Evolutionary conservation across 2,329 filamentous ascomycete genomes (phyloP).

Genomic region (Teratosphaeriaceae sp.): DNA sequence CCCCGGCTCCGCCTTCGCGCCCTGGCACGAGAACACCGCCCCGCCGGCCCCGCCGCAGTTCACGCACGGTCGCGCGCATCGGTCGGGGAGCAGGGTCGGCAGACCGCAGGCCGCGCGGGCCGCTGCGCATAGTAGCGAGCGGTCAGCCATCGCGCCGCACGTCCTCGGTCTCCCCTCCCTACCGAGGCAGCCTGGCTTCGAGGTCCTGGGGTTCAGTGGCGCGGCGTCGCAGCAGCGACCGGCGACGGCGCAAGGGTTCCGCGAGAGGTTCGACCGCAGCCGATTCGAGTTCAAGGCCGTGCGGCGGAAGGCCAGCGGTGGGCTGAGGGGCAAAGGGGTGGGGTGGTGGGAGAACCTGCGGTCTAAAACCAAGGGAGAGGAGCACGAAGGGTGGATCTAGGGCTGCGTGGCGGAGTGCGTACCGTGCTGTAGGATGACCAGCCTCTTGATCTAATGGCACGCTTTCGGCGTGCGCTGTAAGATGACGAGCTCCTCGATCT

Average conservation of each 20-base stretch:
- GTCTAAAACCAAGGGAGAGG: conserved; percentile 7
- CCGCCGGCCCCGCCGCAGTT: neutral
- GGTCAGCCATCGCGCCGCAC: neutral
- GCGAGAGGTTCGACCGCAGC: conserved; percentile 25
- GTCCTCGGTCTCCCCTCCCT: neutral
- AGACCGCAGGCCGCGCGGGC: neutral
- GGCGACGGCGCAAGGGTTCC: conserved; percentile 17
- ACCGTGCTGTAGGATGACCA: neutral
- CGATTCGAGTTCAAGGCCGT: conserved; percentile 30
- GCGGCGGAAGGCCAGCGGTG: conserved; percentile 23
- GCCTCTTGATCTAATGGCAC: neutral
- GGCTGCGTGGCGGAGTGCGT: neutral
- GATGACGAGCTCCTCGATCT: too few species aligned
- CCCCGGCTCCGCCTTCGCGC: neutral
- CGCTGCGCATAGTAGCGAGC: neutral
- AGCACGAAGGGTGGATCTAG: conserved; percentile 23
- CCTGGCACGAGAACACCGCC: conserved; percentile 7
- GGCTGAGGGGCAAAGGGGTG: conserved; percentile 18
- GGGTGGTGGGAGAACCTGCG: conserved; percentile 18
- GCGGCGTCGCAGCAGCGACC: conserved; percentile 11
- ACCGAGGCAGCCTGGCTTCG: neutral
- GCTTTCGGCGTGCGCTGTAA: too few species aligned
- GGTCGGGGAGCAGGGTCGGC: neutral
- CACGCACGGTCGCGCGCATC: neutral
- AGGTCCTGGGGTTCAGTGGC: conserved; percentile 1